phyloP scores from a whole-genome alignment of 2,329 filamentous ascomycete species.

The Nothophoma quercina region DNA sequence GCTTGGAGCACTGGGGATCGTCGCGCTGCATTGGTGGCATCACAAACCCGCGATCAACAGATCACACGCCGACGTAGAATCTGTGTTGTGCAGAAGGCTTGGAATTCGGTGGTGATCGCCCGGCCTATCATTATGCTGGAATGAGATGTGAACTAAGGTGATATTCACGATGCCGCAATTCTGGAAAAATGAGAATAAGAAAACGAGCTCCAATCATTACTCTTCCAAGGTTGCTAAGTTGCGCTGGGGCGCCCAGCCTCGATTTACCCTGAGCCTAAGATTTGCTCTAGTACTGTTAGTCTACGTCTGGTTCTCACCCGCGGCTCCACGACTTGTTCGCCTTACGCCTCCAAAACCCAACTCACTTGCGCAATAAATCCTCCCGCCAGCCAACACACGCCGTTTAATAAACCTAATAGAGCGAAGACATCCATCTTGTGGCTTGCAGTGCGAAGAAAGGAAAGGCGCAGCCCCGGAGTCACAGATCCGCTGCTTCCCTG shows the following conservation, averaged over 20 bases:
- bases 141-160: background rate
- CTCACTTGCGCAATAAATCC: slow-evolving; percentile 17
- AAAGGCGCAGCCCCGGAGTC: background rate
- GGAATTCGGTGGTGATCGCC: slow-evolving; percentile 1
- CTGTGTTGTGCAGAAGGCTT: slow-evolving; percentile 9
- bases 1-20: background rate
- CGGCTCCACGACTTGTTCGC: slow-evolving; percentile 12
- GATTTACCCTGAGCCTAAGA: slow-evolving; percentile 21
- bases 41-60: slow-evolving; percentile 2
- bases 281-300: slow-evolving; percentile 9
- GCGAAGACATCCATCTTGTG: background rate
- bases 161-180: slow-evolving; percentile 5
- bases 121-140: slow-evolving; percentile 6
- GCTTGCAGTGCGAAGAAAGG: background rate
- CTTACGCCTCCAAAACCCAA: slow-evolving; percentile 11
- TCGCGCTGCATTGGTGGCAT: slow-evolving; percentile 3
- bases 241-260: slow-evolving; percentile 4
- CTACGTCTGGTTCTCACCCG: slow-evolving; percentile 8
- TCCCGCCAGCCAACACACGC: slow-evolving; percentile 17
- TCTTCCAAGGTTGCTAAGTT: too few relatives aligned
- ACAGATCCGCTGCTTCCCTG: slow-evolving; percentile 7
- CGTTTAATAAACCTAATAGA: slow-evolving; percentile 8
- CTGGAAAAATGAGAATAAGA: slow-evolving; percentile 7
- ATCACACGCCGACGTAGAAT: slow-evolving; percentile 10
- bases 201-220: slow-evolving; percentile 9